Percentiles rank a stretch among this genome's conserved stretches.
phyloP scores from a whole-genome alignment of 179 eudicot genomes.

The Amaranthus tricolor region DNA sequence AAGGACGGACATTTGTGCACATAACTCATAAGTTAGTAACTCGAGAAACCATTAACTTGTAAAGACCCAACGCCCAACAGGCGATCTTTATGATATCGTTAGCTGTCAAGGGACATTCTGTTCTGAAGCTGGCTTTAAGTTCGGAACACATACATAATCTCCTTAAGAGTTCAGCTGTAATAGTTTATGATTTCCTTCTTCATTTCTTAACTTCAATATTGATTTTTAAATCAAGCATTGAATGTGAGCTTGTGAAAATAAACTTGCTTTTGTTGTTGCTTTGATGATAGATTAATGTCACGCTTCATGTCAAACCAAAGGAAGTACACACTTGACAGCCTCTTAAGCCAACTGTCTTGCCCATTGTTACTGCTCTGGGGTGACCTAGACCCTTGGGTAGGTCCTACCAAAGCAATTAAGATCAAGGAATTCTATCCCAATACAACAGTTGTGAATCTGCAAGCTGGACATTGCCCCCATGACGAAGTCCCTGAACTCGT shows the following conservation, averaged over 20 bases:
- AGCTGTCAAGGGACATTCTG: too few species aligned
- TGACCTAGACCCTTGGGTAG: conserved; percentile 96
- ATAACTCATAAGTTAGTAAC: too few species aligned
- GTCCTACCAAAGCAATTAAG: conserved; percentile 70
- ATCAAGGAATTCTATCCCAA: conserved; percentile 88
- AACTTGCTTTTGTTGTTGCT: not conserved
- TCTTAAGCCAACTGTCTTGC: conserved; percentile 73
- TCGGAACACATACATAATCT: too few species aligned
- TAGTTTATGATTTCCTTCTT: not conserved
- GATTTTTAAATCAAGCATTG: not conserved
- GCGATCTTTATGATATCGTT: too few species aligned
- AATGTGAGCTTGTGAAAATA: not conserved
- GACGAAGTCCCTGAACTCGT: conserved; percentile 94
- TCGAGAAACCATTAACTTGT: too few species aligned
- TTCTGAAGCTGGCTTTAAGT: too few species aligned
- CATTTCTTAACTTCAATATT: not conserved
- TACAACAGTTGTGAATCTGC: conserved; percentile 69
- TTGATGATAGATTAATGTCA: conserved; percentile 66
- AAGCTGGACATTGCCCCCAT: conserved; percentile 98
- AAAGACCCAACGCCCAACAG: too few species aligned
- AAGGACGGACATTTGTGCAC: too few species aligned
- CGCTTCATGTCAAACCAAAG: conserved; percentile 70
- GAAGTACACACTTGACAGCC: conserved; percentile 85
- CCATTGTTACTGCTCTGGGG: conserved; percentile 88
- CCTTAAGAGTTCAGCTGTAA: too few species aligned